Evolutionary conservation across 2,329 filamentous ascomycete genomes (phyloP), one percentile per base, ranked within the genome.

Genomic region (Calonectria naviculata): DNA sequence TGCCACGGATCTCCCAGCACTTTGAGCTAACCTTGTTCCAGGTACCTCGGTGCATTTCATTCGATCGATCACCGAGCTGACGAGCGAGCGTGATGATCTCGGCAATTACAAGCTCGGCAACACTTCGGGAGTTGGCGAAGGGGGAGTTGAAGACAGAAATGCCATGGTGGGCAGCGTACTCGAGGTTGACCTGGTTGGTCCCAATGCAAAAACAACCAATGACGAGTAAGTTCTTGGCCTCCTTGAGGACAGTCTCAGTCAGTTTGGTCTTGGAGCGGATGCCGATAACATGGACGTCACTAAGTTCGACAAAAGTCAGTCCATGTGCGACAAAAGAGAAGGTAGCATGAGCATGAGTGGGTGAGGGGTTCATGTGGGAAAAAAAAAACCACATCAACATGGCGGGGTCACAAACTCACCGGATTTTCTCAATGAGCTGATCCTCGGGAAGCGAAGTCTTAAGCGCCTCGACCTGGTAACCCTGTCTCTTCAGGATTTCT

Each of bases 71-170:
- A 73, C 94, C 93, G 38, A 99, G 89, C 85, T 99, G 97, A 71
- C 97, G 93, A 26, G 97, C 97, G 65, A 99, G 92, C 44, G 89
- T 87, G 80, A 99, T 98, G 80, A 99, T 95, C 85, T 98, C 96
- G 65, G 89, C 93, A 81, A 99, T 98, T 78, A 98, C 95, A 68
- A 98, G 88, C 87, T 99, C 97, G 68, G 97, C 97, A 63, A 99
- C 97, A 82, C 94, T 97, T 82, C 97, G 93, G 10, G 96, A 98
- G 86, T 99, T 99, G 85, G 94, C 95, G 85, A 99, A 99, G 1
- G 97, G 97, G 54, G 97, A 98, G 86, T 99, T 99, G 91, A 99
- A 99, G 74, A 99, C 97, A 41, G 95, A 95, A 82, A 98, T 98
- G 76, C 97, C 95, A 81, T 94, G 91, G 76, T 89, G 89, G 58